Conservation (phyloP, 2,329 filamentous ascomycete species). For the Paecilomyces fulvus region DNA sequence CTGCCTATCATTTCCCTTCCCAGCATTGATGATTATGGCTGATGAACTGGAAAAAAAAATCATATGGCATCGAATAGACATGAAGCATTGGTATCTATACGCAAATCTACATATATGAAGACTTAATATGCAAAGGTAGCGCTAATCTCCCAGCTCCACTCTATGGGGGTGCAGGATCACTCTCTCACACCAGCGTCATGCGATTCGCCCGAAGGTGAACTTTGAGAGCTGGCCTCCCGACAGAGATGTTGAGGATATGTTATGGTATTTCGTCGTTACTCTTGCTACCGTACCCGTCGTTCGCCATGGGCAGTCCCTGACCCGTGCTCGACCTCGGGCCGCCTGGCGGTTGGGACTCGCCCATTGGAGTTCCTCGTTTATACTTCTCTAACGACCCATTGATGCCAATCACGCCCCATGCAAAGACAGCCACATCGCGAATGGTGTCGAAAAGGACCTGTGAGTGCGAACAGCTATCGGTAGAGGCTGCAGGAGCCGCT, state of each 20-base stretch:
- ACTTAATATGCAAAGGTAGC: background rate
- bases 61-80: background rate
- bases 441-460: conserved; percentile 67
- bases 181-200: background rate
- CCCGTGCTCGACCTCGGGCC: conserved; percentile 7
- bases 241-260: background rate
- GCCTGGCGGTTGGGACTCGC: conserved; percentile 54
- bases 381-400: conserved; percentile 65
- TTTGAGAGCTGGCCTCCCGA: background rate
- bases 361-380: conserved; percentile 52
- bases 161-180: background rate
- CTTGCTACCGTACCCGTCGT: background rate
- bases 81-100: background rate
- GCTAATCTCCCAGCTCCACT: background rate
- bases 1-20: too few species aligned
- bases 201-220: background rate
- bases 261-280: background rate
- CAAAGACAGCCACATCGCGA: conserved; percentile 78
- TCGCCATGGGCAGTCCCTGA: background rate
- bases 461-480: conserved; percentile 43
- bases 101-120: background rate
- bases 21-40: too few species aligned
- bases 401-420: conserved; percentile 73
- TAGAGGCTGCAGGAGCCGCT: conserved; percentile 35
- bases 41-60: background rate